Evolutionary conservation across 306 rosid genomes (phyloP).

Genomic region (Rosa lucieae): DNA sequence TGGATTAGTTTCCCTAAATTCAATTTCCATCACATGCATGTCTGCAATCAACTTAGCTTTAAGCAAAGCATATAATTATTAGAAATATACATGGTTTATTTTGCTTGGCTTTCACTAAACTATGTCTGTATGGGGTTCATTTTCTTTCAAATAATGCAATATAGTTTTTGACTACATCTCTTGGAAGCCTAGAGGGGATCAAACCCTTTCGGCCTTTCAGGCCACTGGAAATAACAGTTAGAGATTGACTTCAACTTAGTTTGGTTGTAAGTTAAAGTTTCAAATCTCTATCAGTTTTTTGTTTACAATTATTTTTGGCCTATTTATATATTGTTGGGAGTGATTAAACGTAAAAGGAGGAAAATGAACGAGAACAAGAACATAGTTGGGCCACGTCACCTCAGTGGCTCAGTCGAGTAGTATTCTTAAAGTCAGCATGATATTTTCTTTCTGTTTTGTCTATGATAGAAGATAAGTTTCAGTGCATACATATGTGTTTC

Average conservation of each 20-base stretch:
- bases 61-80: neutral
- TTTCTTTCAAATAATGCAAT: neutral
- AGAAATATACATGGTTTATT: neutral
- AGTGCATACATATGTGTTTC: neutral
- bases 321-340: neutral
- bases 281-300: neutral
- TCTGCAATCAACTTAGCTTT: neutral
- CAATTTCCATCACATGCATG: neutral
- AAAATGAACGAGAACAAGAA: conserved; percentile 7
- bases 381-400: conserved; percentile 10
- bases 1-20: neutral
- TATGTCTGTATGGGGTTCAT: neutral
- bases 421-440: conserved; percentile 9
- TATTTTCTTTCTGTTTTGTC: conserved; percentile 19
- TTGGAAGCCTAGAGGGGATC: neutral
- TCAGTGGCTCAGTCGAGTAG: neutral
- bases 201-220: neutral
- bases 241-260: neutral
- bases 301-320: neutral
- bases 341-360: neutral
- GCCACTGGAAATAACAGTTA: neutral
- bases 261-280: neutral
- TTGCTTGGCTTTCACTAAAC: neutral
- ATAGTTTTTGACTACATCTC: neutral
- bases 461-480: neutral